Percentiles rank a stretch among this genome's conserved stretches.
Conservation (phyloP, 257 asterid genomes). For the Mentha longifolia region DNA sequence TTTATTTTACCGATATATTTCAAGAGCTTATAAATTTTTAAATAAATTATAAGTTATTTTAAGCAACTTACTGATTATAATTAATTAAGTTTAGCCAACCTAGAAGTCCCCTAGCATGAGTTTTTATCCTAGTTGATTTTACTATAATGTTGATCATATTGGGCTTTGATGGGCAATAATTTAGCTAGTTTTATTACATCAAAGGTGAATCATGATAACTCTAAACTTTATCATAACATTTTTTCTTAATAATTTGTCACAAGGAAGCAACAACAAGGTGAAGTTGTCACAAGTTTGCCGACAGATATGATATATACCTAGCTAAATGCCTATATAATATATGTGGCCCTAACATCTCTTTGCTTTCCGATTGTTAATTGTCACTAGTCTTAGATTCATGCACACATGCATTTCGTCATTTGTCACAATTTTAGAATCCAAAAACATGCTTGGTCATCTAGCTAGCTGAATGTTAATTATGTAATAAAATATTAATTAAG, state of each 20-base stretch:
- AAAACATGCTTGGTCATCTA: conserved; percentile 15
- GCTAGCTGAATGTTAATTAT: not conserved
- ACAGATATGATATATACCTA: conserved; percentile 5
- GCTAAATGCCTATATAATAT: conserved; percentile 6
- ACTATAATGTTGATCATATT: not conserved
- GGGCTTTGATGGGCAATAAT: not conserved
- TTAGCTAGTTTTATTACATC: too few relatives aligned
- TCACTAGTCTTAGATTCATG: conserved; percentile 31
- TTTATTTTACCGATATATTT: too few relatives aligned
- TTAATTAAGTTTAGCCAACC: too few relatives aligned
- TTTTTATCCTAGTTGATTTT: not conserved
- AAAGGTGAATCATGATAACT: not conserved
- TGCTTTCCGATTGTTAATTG: not conserved
- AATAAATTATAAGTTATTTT: too few relatives aligned
- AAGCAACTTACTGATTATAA: too few relatives aligned
- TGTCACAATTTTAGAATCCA: conserved; percentile 7
- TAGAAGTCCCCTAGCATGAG: too few relatives aligned
- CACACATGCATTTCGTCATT: conserved; percentile 30
- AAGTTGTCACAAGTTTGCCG: not conserved
- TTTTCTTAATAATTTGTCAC: not conserved
- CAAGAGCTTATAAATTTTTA: too few relatives aligned
- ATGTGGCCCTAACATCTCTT: not conserved
- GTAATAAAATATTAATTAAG: not conserved
- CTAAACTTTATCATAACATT: not conserved
- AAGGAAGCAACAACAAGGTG: conserved; percentile 15